Percentiles rank a stretch among this genome's conserved stretches.
Conservation (phyloP, 2,329 filamentous ascomycete genomes). For the Tolypocladium inflatum region DNA sequence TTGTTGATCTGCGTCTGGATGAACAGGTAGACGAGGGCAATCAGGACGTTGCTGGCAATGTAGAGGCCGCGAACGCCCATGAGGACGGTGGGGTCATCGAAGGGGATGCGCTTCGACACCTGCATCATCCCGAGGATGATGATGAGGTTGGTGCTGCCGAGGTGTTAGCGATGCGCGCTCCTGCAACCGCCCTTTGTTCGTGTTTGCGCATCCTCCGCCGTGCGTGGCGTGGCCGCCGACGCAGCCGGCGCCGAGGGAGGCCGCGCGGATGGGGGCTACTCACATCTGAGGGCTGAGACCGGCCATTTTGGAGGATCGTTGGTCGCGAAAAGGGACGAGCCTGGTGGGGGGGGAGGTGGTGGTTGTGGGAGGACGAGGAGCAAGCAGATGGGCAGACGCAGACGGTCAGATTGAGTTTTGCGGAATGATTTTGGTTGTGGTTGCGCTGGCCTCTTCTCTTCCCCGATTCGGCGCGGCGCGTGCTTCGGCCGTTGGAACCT, state of each 20-base stretch:
- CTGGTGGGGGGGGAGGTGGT: not conserved
- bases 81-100: slow-evolving; percentile 66
- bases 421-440: not conserved
- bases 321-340: slow-evolving; percentile 2
- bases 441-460: slow-evolving; percentile 10
- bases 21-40: slow-evolving; percentile 76
- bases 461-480: not conserved
- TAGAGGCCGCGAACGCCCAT: slow-evolving; percentile 47
- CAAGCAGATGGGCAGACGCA: not conserved
- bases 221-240: not conserved
- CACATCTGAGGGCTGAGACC: slow-evolving; percentile 56
- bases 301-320: slow-evolving; percentile 40
- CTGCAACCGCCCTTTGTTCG: not conserved
- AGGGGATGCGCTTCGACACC: slow-evolving; percentile 89
- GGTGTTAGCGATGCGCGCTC: not conserved
- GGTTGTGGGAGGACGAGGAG: not conserved
- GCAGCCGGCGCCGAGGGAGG: not conserved
- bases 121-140: slow-evolving; percentile 99
- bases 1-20: slow-evolving; percentile 79
- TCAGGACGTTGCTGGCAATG: slow-evolving; percentile 64
- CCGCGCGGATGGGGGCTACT: slow-evolving; percentile 12
- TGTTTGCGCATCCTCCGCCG: not conserved
- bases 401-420: not conserved
- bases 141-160: slow-evolving; percentile 71
- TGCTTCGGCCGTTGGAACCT: slow-evolving; percentile 6